phyloP scores from a whole-genome alignment of 2,329 filamentous ascomycete genomes.

The Fusarium tanahbumbuense region DNA sequence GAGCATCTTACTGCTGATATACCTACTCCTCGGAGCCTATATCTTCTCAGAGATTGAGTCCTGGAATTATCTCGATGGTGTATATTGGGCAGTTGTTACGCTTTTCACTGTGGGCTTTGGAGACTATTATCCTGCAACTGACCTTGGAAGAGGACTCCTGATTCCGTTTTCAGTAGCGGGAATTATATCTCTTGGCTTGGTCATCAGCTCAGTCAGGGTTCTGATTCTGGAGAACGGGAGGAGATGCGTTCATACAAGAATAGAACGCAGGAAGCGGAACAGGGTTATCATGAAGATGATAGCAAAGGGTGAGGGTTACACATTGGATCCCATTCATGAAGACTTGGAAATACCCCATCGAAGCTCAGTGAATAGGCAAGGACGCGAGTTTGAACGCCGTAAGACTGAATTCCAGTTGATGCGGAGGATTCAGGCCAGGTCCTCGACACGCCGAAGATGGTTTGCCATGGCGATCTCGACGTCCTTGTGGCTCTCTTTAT shows the following conservation, averaged over 20 bases:
- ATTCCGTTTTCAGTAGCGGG: background rate
- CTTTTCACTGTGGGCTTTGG: constrained; percentile 6
- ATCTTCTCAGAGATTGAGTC: background rate
- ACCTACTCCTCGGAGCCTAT: background rate
- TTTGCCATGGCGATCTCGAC: too few relatives aligned
- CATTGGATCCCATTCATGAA: background rate
- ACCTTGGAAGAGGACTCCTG: background rate
- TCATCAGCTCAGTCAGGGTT: background rate
- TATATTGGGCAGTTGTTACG: background rate
- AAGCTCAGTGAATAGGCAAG: background rate
- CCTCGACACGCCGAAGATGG: background rate
- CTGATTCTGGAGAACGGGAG: background rate
- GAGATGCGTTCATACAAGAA: background rate
- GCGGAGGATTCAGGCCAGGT: background rate
- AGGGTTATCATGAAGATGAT: background rate
- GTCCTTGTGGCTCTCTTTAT: too few relatives aligned
- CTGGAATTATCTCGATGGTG: background rate
- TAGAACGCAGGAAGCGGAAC: background rate
- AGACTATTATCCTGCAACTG: background rate
- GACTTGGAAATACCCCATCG: background rate
- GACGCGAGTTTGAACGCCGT: background rate
- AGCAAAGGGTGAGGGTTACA: background rate
- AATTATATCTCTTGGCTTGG: background rate
- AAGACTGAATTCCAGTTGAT: constrained; percentile 1
- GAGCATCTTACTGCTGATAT: background rate